These are phyloP conservation scores for Macrolepiota albuminosa DNA, from an alignment of 768 basidiomycete species.

Conservation along the genomic window DNA sequence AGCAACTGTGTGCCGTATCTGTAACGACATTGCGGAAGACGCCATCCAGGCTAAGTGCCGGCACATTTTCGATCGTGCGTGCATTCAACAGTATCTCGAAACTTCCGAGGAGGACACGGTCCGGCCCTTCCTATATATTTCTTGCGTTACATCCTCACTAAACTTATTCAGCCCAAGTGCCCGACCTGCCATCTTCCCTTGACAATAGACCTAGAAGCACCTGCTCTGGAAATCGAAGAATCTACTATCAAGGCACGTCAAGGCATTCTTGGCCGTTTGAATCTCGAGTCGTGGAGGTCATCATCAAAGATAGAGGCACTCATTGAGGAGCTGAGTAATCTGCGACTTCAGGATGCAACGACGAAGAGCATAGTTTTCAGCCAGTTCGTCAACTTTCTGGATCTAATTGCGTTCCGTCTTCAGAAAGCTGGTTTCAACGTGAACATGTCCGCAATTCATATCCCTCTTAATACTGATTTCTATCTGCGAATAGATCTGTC, in stretches of 20 bases:
- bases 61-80: slow-evolving; percentile 95
- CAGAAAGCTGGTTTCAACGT: slow-evolving; percentile 91
- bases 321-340: slow-evolving; percentile 86
- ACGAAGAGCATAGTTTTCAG: slow-evolving; percentile 97
- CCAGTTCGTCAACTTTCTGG: slow-evolving; percentile 91
- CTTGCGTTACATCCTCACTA: background rate
- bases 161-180: slow-evolving; percentile 66
- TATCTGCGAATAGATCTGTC: slow-evolving; percentile 60
- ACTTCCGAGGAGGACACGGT: slow-evolving; percentile 63
- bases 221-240: slow-evolving; percentile 81
- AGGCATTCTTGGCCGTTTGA: slow-evolving; percentile 88
- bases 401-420: slow-evolving; percentile 88
- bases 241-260: slow-evolving; percentile 54
- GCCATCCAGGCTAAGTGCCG: slow-evolving; percentile 91
- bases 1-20: slow-evolving; percentile 88
- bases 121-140: slow-evolving; percentile 19
- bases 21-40: slow-evolving; percentile 95
- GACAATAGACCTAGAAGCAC: slow-evolving; percentile 94
- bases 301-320: slow-evolving; percentile 98
- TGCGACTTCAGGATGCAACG: slow-evolving; percentile 79
- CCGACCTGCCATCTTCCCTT: slow-evolving; percentile 91
- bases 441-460: slow-evolving; percentile 18
- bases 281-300: slow-evolving; percentile 87
- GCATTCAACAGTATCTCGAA: slow-evolving; percentile 89
- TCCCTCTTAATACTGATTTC: background rate